Base-by-base conservation (phyloP, 352 stramenopile genomes). In the Globisporangium alternatum region DNA sequence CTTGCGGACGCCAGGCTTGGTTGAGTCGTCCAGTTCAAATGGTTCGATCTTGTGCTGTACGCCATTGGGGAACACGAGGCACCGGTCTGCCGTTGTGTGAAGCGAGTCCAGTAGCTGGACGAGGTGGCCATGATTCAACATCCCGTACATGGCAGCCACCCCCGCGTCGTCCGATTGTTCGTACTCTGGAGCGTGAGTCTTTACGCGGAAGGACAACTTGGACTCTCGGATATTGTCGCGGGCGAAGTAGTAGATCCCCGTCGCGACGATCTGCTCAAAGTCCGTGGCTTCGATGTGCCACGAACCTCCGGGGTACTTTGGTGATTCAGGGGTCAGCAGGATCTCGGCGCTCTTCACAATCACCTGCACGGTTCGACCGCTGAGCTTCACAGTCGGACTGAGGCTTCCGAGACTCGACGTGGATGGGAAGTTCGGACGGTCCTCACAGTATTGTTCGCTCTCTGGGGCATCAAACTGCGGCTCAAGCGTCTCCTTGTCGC, bases 261-360 rank as follows among this genome's bases (percentile, higher is more conserved):
- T 83, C 4, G 72, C 73, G 22, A 80, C 53, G 51, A 88, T 86
- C 12, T 67, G 60, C 51, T 88, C 76, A 1, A 59, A 37, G 28
- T 56, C 39, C n/a, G 68, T 83, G 19, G 72, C 78, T 66, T 88
- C 78, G 22, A 84, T 69, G 33, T 88, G 76, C 76, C 76, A 88
- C 13, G 62, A 57, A 2, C 78, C 78, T 5, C 78, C 74, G 5
- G 35, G 41, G 66, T 86, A 84, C n/a, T 43, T 52, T 7, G 78
- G 66, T 1, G 77, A 74, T 7, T 77, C 68, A 0, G 75, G 72
- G 1, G 76, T 83, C 7, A 88, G 67, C 5, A 77, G 21, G 21
- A 86, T 86, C 59, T 78, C 72, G 5, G 77, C 75, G 15, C 86
- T 66, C 54, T 84, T 84, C 45, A 86, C 75, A 37, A 88, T 81